phyloP scores from a whole-genome alignment of 2,329 filamentous ascomycete species.

The Aureobasidium vineae region DNA sequence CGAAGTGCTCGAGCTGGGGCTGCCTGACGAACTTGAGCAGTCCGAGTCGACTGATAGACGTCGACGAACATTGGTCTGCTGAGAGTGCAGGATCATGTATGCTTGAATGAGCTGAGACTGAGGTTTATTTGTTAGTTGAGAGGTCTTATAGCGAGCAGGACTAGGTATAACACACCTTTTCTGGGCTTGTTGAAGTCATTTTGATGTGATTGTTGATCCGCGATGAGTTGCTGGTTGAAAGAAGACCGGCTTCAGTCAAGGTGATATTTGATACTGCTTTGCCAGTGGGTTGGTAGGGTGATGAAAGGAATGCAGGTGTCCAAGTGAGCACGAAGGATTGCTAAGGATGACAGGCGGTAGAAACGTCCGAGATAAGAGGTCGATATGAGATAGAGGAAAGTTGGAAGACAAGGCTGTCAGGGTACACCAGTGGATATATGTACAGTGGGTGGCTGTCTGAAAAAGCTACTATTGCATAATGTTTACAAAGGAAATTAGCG shows the following conservation, averaged over 20 bases:
- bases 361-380: constrained; percentile 1
- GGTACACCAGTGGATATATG: constrained; percentile 17
- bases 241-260: constrained; percentile 22
- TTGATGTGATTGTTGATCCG: neutral
- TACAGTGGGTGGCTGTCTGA: neutral
- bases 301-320: constrained; percentile 15
- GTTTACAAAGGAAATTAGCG: constrained; percentile 20
- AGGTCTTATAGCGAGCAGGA: neutral
- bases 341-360: neutral
- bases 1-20: constrained; percentile 1
- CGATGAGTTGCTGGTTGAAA: constrained; percentile 14
- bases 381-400: constrained; percentile 6
- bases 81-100: constrained; percentile 43
- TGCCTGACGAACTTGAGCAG: constrained; percentile 9
- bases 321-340: constrained; percentile 2
- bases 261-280: neutral
- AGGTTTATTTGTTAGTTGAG: neutral
- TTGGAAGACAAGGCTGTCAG: neutral
- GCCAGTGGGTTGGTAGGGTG: constrained; percentile 1
- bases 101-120: constrained; percentile 36
- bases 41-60: constrained; percentile 41
- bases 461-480: constrained; percentile 13
- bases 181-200: constrained; percentile 9
- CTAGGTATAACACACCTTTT: constrained; percentile 2
- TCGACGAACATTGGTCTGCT: constrained; percentile 43